Conservation (phyloP, 73 alveolate species). For the Tetrahymena elliotti region DNA sequence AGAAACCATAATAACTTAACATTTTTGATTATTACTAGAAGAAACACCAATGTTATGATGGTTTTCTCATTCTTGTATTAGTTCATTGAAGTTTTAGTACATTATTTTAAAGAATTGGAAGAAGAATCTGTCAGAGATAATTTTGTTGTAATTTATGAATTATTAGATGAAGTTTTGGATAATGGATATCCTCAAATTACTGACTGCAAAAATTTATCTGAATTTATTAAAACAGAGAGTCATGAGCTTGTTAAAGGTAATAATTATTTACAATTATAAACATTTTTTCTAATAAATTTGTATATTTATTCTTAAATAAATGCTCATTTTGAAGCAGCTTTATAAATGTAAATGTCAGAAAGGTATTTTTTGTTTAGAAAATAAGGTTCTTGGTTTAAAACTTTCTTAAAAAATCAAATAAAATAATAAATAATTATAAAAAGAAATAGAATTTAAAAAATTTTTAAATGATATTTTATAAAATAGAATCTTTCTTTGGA, state of each 20-base stretch:
- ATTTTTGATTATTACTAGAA: conserved; percentile 79
- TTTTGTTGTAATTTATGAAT: conserved; percentile 92
- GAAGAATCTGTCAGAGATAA: conserved; percentile 93
- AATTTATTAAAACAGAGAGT: conserved; percentile 88
- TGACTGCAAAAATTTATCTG: conserved; percentile 67
- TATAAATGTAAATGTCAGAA: too few species aligned
- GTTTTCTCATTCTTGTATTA: conserved; percentile 84
- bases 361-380: too few species aligned
- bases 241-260: conserved; percentile 45
- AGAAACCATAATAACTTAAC: conserved; percentile 74
- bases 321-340: too few species aligned
- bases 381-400: too few species aligned
- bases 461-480: not conserved
- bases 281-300: too few species aligned
- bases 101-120: conserved; percentile 88
- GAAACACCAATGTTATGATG: conserved; percentile 90
- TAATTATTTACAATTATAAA: not conserved
- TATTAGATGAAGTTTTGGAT: conserved; percentile 94
- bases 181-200: conserved; percentile 96
- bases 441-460: too few species aligned
- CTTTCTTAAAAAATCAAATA: too few species aligned
- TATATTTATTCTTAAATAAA: too few species aligned
- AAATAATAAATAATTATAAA: too few species aligned
- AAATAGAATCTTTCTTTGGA: not conserved
- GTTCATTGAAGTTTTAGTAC: conserved; percentile 77